These are phyloP conservation scores for Phytophthora multivora DNA, from an alignment of 352 stramenopile genomes.

Conservation along the genomic window DNA sequence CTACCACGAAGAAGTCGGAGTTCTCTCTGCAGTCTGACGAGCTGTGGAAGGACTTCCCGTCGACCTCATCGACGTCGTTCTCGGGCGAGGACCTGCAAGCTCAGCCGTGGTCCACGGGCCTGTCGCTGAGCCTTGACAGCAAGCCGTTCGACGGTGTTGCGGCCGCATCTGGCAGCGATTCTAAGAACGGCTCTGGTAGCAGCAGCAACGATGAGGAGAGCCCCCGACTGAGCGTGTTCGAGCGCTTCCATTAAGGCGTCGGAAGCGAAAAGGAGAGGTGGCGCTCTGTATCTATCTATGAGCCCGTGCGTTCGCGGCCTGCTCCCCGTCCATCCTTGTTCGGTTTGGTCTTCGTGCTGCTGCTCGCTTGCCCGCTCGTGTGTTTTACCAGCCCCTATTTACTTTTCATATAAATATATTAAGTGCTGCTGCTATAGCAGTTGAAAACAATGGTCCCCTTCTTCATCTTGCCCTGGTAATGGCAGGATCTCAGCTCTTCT, in stretches of 20 bases:
- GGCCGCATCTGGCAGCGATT: slow-evolving; percentile 16
- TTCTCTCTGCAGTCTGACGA: slow-evolving; percentile 70
- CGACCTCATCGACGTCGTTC: slow-evolving; percentile 33
- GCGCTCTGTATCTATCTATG: slow-evolving; percentile 58
- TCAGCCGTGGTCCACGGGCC: slow-evolving; percentile 59
- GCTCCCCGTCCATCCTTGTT: slow-evolving; percentile 28
- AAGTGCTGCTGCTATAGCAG: slow-evolving; percentile 34
- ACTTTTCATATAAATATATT: slow-evolving; percentile 86
- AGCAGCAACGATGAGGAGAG: slow-evolving; percentile 70
- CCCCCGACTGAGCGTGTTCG: slow-evolving; percentile 80
- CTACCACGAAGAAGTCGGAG: slow-evolving; percentile 45
- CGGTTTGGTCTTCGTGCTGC: slow-evolving; percentile 39
- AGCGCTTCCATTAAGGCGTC: slow-evolving; percentile 78
- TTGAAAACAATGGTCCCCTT: slow-evolving; percentile 15
- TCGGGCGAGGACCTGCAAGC: slow-evolving; percentile 47
- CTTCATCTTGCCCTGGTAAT: background rate
- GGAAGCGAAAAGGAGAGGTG: slow-evolving; percentile 51
- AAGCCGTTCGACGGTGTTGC: slow-evolving; percentile 43
- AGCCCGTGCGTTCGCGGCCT: slow-evolving; percentile 36
- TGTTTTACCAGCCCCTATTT: slow-evolving; percentile 75
- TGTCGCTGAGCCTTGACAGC: slow-evolving; percentile 68
- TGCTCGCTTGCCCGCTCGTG: slow-evolving; percentile 38
- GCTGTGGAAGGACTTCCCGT: slow-evolving; percentile 82
- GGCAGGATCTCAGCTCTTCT: slow-evolving; percentile 37
- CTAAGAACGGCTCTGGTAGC: slow-evolving; percentile 35